Base-by-base conservation (phyloP, 106 monocot species). In the Dioscorea zingiberensis region DNA sequence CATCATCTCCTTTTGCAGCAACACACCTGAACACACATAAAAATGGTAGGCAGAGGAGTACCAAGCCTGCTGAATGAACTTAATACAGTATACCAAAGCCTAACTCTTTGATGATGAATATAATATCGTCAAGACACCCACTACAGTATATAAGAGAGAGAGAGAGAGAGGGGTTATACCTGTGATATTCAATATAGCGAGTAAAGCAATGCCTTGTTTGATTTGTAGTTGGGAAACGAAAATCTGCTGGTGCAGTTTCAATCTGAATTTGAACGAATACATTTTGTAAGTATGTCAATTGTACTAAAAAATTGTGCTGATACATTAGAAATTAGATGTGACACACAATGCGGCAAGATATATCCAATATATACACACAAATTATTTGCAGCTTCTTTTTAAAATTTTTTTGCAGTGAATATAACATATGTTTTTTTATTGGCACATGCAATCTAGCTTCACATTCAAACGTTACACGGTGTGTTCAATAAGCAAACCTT, bases 121-220 rank as follows among this genome's bases (percentile, higher is more conserved):
- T 53, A 53, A 53, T 53, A 18, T 53, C 38, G 10, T 38, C 38
- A 38, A 8, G 38, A 38, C 38, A 6, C 38, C 4, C 38, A 8
- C 38, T 38, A 38, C 38, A 8, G 10, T 38, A 38, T 38, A 38
- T 38, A 6, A 38, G 9, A 38, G 38, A 6, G 38, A 30, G 30
- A 30, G 7, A 38, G 9, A 10, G 38, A 38, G 9, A 10, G 38
- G 10, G 38, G 38, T 10, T 21, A 56, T 79, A 88, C 91, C 87
- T 91, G 32, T 95, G 91, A 67, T 95, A 91, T 77, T 95, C 95
- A 63, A 95, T 73, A 76, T 91, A 95, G 63, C 95, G 91, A 67
- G 95, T 95, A 68, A 95, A 95, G 75, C 95, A 95, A 79, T 95
- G 95, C 69, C 91, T 83, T 22, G 95, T 91, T 68, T 95, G 95